These are phyloP conservation scores for Fomes fomentarius DNA, from an alignment of 1,284 basidiomycete species.

Conservation along the genomic window DNA sequence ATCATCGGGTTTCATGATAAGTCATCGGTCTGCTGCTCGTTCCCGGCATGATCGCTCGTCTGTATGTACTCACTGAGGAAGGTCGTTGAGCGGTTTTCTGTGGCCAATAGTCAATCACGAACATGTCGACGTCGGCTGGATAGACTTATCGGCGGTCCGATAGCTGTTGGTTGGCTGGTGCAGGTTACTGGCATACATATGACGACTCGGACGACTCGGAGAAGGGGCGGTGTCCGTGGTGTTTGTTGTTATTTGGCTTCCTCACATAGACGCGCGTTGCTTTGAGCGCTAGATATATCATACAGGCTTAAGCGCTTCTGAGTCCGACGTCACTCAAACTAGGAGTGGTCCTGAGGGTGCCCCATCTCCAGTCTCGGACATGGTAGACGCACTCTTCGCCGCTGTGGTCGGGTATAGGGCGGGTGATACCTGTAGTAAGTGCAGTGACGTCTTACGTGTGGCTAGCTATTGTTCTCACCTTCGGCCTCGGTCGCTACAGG, in stretches of 20 bases:
- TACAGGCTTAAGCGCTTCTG: background rate
- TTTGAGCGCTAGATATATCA: background rate
- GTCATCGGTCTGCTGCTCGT: too few relatives aligned
- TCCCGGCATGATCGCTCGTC: too few relatives aligned
- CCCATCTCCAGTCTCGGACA: too few relatives aligned
- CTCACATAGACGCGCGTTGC: background rate
- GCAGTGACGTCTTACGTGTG: background rate
- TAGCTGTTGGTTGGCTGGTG: too few relatives aligned
- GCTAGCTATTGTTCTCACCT: conserved; percentile 11
- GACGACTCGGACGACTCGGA: background rate
- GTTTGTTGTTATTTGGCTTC: background rate
- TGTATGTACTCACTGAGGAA: too few relatives aligned
- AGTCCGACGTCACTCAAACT: too few relatives aligned
- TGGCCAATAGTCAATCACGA: too few relatives aligned
- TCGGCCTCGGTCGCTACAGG: background rate
- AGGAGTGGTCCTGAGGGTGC: too few relatives aligned
- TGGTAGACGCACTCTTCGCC: background rate
- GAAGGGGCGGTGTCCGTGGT: background rate
- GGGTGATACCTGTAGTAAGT: background rate
- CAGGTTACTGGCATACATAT: background rate
- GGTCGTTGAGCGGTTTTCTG: too few relatives aligned
- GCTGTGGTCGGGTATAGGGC: background rate
- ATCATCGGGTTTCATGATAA: too few relatives aligned
- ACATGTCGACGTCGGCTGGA: background rate
- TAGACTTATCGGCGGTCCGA: too few relatives aligned